A percentile compares a stretch with the other conserved stretches of the same genome.
Conservation (phyloP, 2,329 filamentous ascomycete species). For the Diplocarpon rosae region DNA sequence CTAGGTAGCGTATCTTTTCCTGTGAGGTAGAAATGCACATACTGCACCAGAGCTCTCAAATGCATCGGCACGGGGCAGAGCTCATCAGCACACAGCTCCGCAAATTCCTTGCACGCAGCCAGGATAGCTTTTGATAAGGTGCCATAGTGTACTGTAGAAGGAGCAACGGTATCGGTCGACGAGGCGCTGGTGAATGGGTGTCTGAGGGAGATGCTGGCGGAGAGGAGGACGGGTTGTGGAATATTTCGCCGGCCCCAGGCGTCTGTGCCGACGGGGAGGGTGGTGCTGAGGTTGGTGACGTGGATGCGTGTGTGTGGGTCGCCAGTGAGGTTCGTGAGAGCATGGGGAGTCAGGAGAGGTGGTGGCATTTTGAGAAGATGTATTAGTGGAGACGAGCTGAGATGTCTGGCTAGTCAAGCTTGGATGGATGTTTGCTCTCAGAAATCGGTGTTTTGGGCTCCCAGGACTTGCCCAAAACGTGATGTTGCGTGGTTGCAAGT, state of each 20-base stretch:
- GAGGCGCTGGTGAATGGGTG: conserved; percentile 43
- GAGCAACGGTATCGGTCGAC: conserved; percentile 45
- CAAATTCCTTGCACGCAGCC: conserved; percentile 23
- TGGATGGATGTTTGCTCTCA: too few species aligned
- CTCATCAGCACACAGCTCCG: conserved; percentile 2
- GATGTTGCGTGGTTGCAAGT: too few species aligned
- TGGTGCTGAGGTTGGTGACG: conserved; percentile 50
- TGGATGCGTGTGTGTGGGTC: conserved; percentile 43
- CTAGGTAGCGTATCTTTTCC: conserved; percentile 2
- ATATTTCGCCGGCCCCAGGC: conserved; percentile 49
- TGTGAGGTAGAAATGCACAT: conserved; percentile 9
- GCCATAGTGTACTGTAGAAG: conserved; percentile 70
- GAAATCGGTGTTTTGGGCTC: too few species aligned
- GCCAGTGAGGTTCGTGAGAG: conserved; percentile 20
- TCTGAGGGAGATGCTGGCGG: conserved; percentile 46
- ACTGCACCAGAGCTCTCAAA: conserved; percentile 7
- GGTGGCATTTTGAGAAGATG: conserved; percentile 2
- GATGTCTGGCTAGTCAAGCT: too few species aligned
- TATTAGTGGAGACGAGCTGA: too few species aligned
- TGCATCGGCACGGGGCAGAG: conserved; percentile 3
- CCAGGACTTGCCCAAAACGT: too few species aligned
- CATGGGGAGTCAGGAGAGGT: conserved; percentile 10
- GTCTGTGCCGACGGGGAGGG: conserved; percentile 27
- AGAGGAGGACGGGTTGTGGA: conserved; percentile 50
- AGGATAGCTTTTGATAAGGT: conserved; percentile 56